A percentile compares a stretch with the other conserved stretches of the same genome.
phyloP scores from a whole-genome alignment of 2,329 filamentous ascomycete genomes.

The Colletotrichum tropicicola region DNA sequence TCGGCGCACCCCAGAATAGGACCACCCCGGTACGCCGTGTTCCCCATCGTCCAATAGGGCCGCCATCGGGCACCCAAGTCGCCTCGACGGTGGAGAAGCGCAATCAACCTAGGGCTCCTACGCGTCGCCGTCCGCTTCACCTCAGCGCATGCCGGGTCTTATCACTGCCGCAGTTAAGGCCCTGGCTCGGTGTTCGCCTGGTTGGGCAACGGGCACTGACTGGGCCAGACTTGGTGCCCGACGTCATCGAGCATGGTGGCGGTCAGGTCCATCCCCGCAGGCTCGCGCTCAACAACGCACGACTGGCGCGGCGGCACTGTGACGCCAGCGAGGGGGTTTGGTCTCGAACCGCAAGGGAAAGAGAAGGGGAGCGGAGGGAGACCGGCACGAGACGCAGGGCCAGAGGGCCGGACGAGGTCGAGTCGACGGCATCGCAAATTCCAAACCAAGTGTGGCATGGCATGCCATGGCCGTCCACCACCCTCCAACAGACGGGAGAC shows the following conservation, averaged over 20 bases:
- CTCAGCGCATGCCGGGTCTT: neutral
- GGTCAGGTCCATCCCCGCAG: constrained; percentile 17
- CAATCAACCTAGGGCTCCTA: neutral
- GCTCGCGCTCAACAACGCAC: neutral
- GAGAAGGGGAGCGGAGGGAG: neutral
- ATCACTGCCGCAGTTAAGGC: constrained; percentile 7
- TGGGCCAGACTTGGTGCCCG: constrained; percentile 18
- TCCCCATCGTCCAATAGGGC: constrained; percentile 19
- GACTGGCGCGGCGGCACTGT: neutral
- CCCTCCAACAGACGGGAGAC: neutral
- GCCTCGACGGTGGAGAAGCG: constrained; percentile 8
- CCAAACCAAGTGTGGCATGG: constrained; percentile 15
- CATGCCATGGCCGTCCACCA: too few relatives aligned
- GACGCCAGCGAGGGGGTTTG: neutral
- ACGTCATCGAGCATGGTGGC: constrained; percentile 30
- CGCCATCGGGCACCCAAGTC: constrained; percentile 21
- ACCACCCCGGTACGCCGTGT: neutral
- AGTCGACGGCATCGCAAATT: neutral
- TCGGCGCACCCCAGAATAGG: neutral
- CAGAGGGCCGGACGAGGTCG: neutral
- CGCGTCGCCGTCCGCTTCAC: neutral
- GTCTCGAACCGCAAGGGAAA: neutral
- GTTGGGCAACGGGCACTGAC: constrained; percentile 18
- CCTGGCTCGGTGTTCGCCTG: neutral
- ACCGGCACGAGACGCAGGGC: neutral